A percentile compares a stretch with the other conserved stretches of the same genome.
phyloP scores from a whole-genome alignment of 768 basidiomycete species.

The Rubroboletus pulcherrimus region DNA sequence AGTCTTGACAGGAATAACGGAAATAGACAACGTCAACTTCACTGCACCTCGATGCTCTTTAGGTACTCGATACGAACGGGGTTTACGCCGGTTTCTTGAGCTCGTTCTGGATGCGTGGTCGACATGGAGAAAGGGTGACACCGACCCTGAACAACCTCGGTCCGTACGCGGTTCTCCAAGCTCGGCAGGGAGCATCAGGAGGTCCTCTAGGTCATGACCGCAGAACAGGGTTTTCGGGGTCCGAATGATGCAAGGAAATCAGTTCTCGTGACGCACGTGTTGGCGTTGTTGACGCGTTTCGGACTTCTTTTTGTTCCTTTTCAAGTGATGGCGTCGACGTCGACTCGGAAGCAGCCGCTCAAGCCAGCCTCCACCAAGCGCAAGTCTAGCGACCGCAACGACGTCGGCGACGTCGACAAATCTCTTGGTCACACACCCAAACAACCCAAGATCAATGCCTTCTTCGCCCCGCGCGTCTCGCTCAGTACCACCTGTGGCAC shows the following conservation, averaged over 20 bases:
- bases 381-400: conserved; percentile 11
- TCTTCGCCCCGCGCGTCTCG: conserved; percentile 28
- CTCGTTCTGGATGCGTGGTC: too few relatives aligned
- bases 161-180: too few relatives aligned
- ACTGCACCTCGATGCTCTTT: conserved; percentile 27
- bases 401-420: not conserved
- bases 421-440: conserved; percentile 4
- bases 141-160: too few relatives aligned
- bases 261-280: conserved; percentile 22
- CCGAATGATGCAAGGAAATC: not conserved
- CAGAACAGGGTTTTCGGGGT: not conserved
- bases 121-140: too few relatives aligned
- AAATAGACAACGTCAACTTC: not conserved
- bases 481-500: conserved; percentile 28
- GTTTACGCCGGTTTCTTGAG: conserved; percentile 56
- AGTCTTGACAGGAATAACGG: not conserved
- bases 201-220: too few relatives aligned
- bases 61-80: conserved; percentile 59
- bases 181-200: too few relatives aligned
- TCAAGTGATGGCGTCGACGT: conserved; percentile 4
- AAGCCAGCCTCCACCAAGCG: conserved; percentile 15
- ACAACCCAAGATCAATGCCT: conserved; percentile 25
- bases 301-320: not conserved
- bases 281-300: conserved; percentile 13
- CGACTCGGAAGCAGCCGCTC: conserved; percentile 7